Evolutionary conservation across 1,139 yeast genomes (phyloP).

Genomic region (Zygosaccharomyces pseudobailii): DNA sequence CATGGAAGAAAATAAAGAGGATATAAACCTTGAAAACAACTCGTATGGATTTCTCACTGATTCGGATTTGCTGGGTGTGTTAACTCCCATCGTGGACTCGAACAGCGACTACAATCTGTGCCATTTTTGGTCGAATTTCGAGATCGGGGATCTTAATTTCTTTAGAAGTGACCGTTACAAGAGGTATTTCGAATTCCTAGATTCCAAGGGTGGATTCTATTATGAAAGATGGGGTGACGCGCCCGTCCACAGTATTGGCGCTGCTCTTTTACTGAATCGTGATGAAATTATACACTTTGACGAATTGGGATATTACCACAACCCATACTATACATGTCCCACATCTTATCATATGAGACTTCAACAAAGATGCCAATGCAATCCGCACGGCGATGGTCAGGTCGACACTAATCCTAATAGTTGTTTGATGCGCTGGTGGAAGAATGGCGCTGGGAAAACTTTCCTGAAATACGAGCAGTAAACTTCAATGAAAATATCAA

Average conservation of each 20-base stretch:
- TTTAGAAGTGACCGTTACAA: slow-evolving; percentile 68
- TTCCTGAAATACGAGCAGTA: slow-evolving; percentile 27
- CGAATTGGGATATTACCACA: slow-evolving; percentile 82
- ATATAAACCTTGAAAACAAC: slow-evolving; percentile 57
- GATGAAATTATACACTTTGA: slow-evolving; percentile 80
- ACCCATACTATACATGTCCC: slow-evolving; percentile 84
- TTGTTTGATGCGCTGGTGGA: slow-evolving; percentile 87
- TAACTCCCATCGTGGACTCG: slow-evolving; percentile 31
- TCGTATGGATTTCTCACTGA: slow-evolving; percentile 68
- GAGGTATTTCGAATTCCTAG: slow-evolving; percentile 65
- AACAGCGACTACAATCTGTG: slow-evolving; percentile 73
- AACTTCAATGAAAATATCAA: slow-evolving; percentile 12
- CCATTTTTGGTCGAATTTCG: slow-evolving; percentile 95
- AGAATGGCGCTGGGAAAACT: slow-evolving; percentile 49
- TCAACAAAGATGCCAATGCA: slow-evolving; percentile 70
- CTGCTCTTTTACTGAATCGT: slow-evolving; percentile 60
- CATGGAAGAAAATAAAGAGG: slow-evolving; percentile 53
- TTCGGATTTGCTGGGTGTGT: slow-evolving; percentile 38
- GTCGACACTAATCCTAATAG: slow-evolving; percentile 62
- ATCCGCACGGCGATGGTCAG: slow-evolving; percentile 40
- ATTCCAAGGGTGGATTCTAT: slow-evolving; percentile 75
- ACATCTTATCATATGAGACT: slow-evolving; percentile 44
- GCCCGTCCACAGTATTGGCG: slow-evolving; percentile 85
- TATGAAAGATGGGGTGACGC: slow-evolving; percentile 99
- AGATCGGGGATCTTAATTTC: slow-evolving; percentile 75